A percentile compares a stretch with the other conserved stretches of the same genome.
phyloP scores from a whole-genome alignment of 2,329 filamentous ascomycete genomes.

The Apiospora rasikravindrae region DNA sequence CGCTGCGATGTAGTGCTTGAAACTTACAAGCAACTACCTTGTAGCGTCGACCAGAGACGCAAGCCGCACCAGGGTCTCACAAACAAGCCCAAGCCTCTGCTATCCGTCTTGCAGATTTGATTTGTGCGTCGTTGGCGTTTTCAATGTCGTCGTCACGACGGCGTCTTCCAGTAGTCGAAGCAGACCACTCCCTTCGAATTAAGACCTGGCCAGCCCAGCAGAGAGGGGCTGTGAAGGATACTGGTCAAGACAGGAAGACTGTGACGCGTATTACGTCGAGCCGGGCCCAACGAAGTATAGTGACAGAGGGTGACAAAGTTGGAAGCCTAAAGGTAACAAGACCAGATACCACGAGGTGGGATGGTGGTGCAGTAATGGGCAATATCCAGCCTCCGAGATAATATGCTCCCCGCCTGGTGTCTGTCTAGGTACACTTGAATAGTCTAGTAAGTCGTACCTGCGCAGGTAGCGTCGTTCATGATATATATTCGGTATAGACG shows the following conservation, averaged over 20 bases:
- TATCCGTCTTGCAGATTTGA: slow-evolving; percentile 42
- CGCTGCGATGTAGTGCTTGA: slow-evolving; percentile 42
- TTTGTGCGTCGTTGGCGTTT: slow-evolving; percentile 15
- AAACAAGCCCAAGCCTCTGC: slow-evolving; percentile 52
- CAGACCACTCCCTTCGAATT: background rate
- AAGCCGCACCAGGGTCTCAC: slow-evolving; percentile 49
- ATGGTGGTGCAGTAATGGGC: slow-evolving; percentile 11
- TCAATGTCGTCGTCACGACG: slow-evolving; percentile 10
- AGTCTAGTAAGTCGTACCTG: slow-evolving; percentile 17
- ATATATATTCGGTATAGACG: slow-evolving; percentile 19
- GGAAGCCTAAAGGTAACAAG: slow-evolving; percentile 21
- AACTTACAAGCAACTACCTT: slow-evolving; percentile 49
- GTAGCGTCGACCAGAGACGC: slow-evolving; percentile 44
- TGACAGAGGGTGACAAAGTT: slow-evolving; percentile 10
- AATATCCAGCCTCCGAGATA: slow-evolving; percentile 12
- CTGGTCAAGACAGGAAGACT: background rate
- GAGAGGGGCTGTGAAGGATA: background rate
- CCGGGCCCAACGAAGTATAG: slow-evolving; percentile 10
- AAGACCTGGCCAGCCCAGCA: background rate
- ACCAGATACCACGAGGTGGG: background rate
- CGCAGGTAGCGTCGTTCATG: slow-evolving; percentile 14
- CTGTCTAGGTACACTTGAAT: slow-evolving; percentile 6
- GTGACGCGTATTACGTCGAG: slow-evolving; percentile 18
- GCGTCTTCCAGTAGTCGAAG: slow-evolving; percentile 10
- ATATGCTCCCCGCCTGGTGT: slow-evolving; percentile 1